phyloP scores from a whole-genome alignment of 106 monocot species.

The Dioscorea dumetorum region DNA sequence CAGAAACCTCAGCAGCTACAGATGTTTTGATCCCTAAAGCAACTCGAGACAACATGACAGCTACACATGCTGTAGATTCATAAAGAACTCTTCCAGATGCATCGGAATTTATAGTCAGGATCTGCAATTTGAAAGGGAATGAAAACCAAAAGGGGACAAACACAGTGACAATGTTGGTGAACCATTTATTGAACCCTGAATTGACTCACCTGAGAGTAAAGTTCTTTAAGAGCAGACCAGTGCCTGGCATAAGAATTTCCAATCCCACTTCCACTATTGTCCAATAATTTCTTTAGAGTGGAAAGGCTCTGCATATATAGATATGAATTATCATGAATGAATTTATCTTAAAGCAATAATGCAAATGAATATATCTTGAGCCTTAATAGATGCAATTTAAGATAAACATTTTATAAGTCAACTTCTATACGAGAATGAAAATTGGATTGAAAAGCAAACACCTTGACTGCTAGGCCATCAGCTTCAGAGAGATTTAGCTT shows the following conservation, averaged over 20 bases:
- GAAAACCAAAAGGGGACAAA: not conserved
- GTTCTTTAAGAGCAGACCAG: slow-evolving; percentile 49
- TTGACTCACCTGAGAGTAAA: slow-evolving; percentile 69
- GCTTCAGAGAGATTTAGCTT: slow-evolving; percentile 54
- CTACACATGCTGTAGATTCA: slow-evolving; percentile 80
- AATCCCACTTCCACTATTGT: slow-evolving; percentile 37
- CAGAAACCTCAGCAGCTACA: slow-evolving; percentile 21
- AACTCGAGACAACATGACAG: slow-evolving; percentile 69
- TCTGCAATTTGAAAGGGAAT: slow-evolving; percentile 28
- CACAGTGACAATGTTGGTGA: too few species aligned
- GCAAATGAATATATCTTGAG: too few species aligned
- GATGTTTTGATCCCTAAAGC: slow-evolving; percentile 42
- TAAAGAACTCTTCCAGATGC: slow-evolving; percentile 70
- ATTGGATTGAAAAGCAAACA: too few species aligned
- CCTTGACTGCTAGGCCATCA: slow-evolving; percentile 56
- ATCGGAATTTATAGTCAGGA: slow-evolving; percentile 38
- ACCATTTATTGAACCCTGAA: not conserved
- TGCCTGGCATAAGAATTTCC: slow-evolving; percentile 44
- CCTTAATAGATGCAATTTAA: too few species aligned
- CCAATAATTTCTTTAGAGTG: slow-evolving; percentile 67
- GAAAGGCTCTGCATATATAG: slow-evolving; percentile 56
- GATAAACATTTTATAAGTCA: too few species aligned
- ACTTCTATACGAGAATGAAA: too few species aligned
- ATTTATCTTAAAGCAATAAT: too few species aligned
- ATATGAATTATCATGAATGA: not conserved